Base-by-base conservation (phyloP, 345 rosid species). In the Corchorus olitorius region DNA sequence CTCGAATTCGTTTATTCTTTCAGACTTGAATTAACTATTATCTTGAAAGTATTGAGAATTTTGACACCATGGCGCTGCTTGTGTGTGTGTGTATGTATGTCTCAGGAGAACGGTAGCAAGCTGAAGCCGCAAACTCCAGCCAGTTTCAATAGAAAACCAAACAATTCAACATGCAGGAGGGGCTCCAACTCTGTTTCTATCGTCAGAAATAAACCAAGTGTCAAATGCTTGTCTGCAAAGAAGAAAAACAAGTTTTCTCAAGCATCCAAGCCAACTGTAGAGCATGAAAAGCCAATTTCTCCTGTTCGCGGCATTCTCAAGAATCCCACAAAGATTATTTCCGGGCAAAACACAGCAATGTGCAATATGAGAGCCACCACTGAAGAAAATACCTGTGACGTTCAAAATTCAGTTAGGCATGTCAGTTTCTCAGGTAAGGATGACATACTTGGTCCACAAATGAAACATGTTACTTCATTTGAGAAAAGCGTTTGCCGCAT, bases 251-350 rank as follows among this genome's bases (percentile, higher is more conserved):
- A 78, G 55, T 41, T 70, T 17, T 35, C 58, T 46, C 65, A 65
- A 78, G 63, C 54, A 73, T 76, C 86, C 34, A 80, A 80, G 62
- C 53, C 33, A 7, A 27, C 54, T 39, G 73, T 66, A n/a, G 81
- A 81, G 81, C 73, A 72, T 65, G 78, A 59, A 70, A 81, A 84
- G 56, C 71, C 65, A 50, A 67, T 22, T 35, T 52, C 65, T 17
- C 83, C 83, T 59, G 78, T 83, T 64, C 90, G 80, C 46, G 74
- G 88, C 71, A 91, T 82, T 73, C 86, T 86, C 27, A 86, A 85
- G 85, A 80, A 80, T 71, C 80, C 75, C 22, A 33, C 66, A 52
- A 85, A 81, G 60, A 43, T 46, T 65, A 20, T 64, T 79, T 62
- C 83, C 35, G 80, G 72, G 53, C 53, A 84, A 79, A 82, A 70